A percentile compares a stretch with the other conserved stretches of the same genome.
Conservation (phyloP, 306 rosid species). For the Benincasa hispida region DNA sequence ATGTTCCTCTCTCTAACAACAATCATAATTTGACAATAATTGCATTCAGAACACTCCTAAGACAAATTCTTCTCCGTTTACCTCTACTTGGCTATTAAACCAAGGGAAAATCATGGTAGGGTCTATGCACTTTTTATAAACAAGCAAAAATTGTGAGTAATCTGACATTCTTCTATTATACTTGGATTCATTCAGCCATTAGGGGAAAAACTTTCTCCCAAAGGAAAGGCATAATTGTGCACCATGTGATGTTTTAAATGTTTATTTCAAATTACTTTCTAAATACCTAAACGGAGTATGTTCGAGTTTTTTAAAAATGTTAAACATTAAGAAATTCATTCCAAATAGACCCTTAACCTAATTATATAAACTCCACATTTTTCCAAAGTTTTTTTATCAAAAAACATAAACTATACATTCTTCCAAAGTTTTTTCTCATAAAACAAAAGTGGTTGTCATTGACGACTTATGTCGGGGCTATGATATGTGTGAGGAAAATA, state of each 20-base stretch:
- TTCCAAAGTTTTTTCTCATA: neutral
- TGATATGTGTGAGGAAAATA: neutral
- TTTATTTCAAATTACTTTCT: neutral
- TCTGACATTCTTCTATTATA: neutral
- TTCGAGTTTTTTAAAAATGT: too few relatives aligned
- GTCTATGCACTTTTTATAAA: neutral
- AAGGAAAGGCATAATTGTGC: neutral
- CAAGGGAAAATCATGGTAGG: neutral
- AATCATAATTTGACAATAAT: constrained; percentile 69
- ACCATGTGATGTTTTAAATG: neutral
- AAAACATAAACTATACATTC: too few relatives aligned
- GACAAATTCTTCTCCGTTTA: constrained; percentile 54
- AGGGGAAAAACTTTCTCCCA: neutral
- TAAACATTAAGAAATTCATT: neutral
- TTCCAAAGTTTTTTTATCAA: too few relatives aligned
- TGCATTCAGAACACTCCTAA: constrained; percentile 52
- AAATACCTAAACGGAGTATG: too few relatives aligned
- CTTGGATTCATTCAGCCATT: neutral
- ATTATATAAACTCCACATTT: neutral
- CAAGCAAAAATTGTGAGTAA: neutral
- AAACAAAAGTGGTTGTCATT: neutral
- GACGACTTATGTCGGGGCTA: neutral
- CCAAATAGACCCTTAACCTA: neutral
- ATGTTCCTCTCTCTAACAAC: constrained; percentile 38
- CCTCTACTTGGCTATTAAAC: constrained; percentile 42